Evolutionary conservation across 345 rosid genomes (phyloP).

Genomic region (Linum usitatissimum): DNA sequence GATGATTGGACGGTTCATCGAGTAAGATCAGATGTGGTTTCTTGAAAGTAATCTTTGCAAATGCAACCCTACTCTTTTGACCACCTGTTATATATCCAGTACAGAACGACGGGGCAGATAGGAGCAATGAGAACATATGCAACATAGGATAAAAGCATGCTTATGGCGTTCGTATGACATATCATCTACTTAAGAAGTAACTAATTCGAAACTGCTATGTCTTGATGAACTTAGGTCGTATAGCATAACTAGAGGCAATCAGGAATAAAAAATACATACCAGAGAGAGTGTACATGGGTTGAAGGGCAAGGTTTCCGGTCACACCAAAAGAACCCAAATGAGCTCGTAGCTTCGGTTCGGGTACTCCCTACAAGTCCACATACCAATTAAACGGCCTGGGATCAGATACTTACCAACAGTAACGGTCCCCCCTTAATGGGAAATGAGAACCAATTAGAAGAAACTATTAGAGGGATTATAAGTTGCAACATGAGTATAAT

Average conservation of each 20-base stretch:
- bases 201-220: not conserved
- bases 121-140: not conserved
- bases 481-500: not conserved
- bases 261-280: conserved; percentile 31
- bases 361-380: conserved; percentile 63
- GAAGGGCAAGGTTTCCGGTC: conserved; percentile 96
- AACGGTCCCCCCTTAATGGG: not conserved
- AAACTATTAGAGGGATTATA: not conserved
- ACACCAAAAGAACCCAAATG: conserved; percentile 98
- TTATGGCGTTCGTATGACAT: not conserved
- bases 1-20: conserved; percentile 99
- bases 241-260: not conserved
- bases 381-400: conserved; percentile 3
- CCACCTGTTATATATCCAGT: conserved; percentile 45
- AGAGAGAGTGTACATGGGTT: conserved; percentile 96
- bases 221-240: not conserved
- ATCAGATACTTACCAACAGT: not conserved
- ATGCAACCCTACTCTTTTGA: conserved; percentile 98
- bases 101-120: not conserved
- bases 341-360: conserved; percentile 84
- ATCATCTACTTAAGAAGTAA: conserved; percentile 1
- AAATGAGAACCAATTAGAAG: not conserved
- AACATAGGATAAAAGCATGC: not conserved
- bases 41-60: conserved; percentile 96
- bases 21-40: conserved; percentile 94